These are phyloP conservation scores for Cicer pinnatifidum DNA, from an alignment of 306 rosid species.

Conservation along the genomic window DNA sequence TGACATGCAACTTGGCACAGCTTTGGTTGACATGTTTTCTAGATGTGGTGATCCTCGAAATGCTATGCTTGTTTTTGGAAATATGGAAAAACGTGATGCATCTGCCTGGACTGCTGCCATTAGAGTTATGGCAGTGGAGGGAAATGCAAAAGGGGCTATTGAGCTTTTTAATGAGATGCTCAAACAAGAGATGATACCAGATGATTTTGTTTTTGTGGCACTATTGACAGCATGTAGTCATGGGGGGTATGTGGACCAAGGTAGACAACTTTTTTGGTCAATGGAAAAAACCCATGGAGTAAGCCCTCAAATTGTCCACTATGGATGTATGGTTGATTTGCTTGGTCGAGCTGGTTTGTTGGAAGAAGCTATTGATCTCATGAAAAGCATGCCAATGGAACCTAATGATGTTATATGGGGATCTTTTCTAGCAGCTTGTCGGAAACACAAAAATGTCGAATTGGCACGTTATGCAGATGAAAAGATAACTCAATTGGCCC, in stretches of 20 bases:
- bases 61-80: conserved; percentile 62
- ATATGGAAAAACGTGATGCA: conserved; percentile 60
- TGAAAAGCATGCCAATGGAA: conserved; percentile 74
- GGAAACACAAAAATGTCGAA: conserved; percentile 61
- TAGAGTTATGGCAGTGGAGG: conserved; percentile 80
- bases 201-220: conserved; percentile 70
- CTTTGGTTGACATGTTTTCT: conserved; percentile 81
- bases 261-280: conserved; percentile 57
- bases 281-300: conserved; percentile 59
- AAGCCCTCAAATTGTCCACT: conserved; percentile 67
- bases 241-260: conserved; percentile 67
- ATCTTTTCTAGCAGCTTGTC: conserved; percentile 75
- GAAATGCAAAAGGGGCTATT: conserved; percentile 63
- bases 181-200: conserved; percentile 61
- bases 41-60: conserved; percentile 69
- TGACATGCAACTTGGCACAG: conserved; percentile 76
- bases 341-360: conserved; percentile 71
- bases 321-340: conserved; percentile 86
- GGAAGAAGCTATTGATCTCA: conserved; percentile 68
- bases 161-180: conserved; percentile 70
- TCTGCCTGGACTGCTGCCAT: conserved; percentile 86
- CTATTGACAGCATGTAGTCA: conserved; percentile 75
- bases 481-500: conserved; percentile 52
- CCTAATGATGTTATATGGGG: conserved; percentile 82
- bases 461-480: conserved; percentile 69